These are phyloP conservation scores for Murraya koenigii DNA, from an alignment of 345 rosid species.

Conservation along the genomic window DNA sequence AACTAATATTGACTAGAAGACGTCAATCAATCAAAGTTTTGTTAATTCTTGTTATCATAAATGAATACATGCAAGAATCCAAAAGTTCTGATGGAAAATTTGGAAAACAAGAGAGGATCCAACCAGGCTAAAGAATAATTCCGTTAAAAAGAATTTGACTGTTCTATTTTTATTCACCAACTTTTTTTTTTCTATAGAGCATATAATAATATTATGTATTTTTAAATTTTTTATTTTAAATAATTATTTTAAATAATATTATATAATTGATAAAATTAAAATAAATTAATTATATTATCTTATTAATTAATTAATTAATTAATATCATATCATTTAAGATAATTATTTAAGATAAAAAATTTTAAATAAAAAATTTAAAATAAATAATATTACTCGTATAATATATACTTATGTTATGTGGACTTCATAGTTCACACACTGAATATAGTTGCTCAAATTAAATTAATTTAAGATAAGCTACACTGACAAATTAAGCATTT, in stretches of 20 bases:
- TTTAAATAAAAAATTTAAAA: too few species aligned
- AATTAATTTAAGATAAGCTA: background rate
- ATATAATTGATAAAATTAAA: too few species aligned
- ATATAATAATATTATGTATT: too few species aligned
- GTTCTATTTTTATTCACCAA: background rate
- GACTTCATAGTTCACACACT: background rate
- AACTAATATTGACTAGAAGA: slow-evolving; percentile 32
- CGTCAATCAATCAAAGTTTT: slow-evolving; percentile 11
- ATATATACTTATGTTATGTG: background rate
- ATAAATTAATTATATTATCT: too few species aligned
- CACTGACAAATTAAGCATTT: background rate
- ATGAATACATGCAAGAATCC: slow-evolving; percentile 14
- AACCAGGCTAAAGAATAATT: background rate
- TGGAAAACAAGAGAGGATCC: background rate
- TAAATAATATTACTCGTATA: too few species aligned
- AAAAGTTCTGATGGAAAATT: background rate
- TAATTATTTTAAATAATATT: too few species aligned
- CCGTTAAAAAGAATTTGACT: background rate
- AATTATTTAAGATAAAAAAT: too few species aligned
- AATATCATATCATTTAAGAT: too few species aligned
- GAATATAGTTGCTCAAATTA: background rate
- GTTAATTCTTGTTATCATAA: slow-evolving; percentile 5
- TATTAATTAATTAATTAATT: too few species aligned
- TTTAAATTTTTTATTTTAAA: too few species aligned
- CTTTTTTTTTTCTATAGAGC: background rate